Evolutionary conservation across 495 filamentous ascomycete genomes (phyloP), one percentile per base, ranked within the genome.

Genomic region (Penicilliopsis zonata): DNA sequence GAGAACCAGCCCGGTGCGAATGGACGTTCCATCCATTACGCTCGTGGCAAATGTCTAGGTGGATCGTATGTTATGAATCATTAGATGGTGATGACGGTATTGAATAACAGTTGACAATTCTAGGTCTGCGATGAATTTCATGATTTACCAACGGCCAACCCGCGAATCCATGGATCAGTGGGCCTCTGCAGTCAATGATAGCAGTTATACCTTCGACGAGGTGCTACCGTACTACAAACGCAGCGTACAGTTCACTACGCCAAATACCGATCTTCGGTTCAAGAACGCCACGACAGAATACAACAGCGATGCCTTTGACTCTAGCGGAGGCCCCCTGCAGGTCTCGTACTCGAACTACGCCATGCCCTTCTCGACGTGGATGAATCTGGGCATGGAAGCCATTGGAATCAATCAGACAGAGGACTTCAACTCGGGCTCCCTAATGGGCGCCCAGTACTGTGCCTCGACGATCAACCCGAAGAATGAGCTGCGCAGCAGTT

Each of bases 111-210:
- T 31, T 4, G 1, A 33, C 13, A 1, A 16, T 25, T 10, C 37
- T 8, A 20, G 4, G 33, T 55, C 66, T 0, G 68, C 66, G 0
- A 36, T 62, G 29, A 71, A 76, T 43, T 66, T 54, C 26, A 67
- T 76, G 69, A 36, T 59, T 3, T 76, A 58, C 23, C 58, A 62
- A 38, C 42, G 68, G 3, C 52, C 49, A 0, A 65, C 59, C 0
- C 41, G 33, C 4, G 61, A 53, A 0, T 47, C 68, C 1, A 64
- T 63, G 38, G 47, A 71, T 9, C 41, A 50, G 37, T 80, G 74
- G 75, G 75, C 74, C 0, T 60, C 72, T 17, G 23, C 31, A 0
- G 71, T 78, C 4, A 61, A 65, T 23, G 76, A 80, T 39, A 29
- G 59, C 2, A 63, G 53, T 32, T 82, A 71, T 38, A 51, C 49